phyloP scores from a whole-genome alignment of 2,329 filamentous ascomycete genomes.

The Pseudohalonectria lignicola region DNA sequence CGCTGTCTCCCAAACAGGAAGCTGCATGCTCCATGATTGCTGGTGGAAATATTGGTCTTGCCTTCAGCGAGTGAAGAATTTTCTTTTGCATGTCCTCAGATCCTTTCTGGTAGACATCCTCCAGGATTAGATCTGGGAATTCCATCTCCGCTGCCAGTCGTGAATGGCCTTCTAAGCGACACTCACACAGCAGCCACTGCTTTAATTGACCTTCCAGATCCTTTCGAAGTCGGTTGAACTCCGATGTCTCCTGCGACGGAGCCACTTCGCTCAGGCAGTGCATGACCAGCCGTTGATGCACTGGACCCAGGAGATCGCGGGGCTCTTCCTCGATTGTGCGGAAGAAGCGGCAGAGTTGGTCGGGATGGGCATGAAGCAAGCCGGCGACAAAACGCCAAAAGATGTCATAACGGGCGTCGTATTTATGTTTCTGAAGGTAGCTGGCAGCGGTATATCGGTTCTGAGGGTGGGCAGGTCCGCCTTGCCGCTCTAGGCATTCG shows the following conservation, averaged over 20 bases:
- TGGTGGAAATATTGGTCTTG: neutral
- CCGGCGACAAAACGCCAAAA: slow-evolving; percentile 30
- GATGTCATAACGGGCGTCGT: slow-evolving; percentile 24
- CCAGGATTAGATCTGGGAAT: slow-evolving; percentile 7
- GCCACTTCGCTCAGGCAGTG: slow-evolving; percentile 23
- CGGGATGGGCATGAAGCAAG: slow-evolving; percentile 15
- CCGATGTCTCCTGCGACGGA: slow-evolving; percentile 1
- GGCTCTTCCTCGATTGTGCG: slow-evolving; percentile 19
- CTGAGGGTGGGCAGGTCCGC: slow-evolving; percentile 1
- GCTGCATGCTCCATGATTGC: too few species aligned
- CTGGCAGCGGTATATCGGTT: slow-evolving; percentile 3
- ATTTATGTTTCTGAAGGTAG: slow-evolving; percentile 24
- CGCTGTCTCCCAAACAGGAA: too few species aligned
- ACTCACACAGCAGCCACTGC: slow-evolving; percentile 13
- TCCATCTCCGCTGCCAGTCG: slow-evolving; percentile 7
- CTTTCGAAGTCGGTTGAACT: slow-evolving; percentile 4
- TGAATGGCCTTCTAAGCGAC: slow-evolving; percentile 4
- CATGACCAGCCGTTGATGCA: slow-evolving; percentile 25
- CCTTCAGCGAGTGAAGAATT: neutral
- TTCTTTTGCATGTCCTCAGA: neutral
- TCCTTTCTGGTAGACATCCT: slow-evolving; percentile 5
- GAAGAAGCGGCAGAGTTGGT: slow-evolving; percentile 13
- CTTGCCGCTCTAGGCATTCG: slow-evolving; percentile 6
- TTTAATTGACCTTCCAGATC: slow-evolving; percentile 7
- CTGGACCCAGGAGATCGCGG: slow-evolving; percentile 21